phyloP scores from a whole-genome alignment of 2,329 filamentous ascomycete genomes.

The Ophiostoma tasmaniense region DNA sequence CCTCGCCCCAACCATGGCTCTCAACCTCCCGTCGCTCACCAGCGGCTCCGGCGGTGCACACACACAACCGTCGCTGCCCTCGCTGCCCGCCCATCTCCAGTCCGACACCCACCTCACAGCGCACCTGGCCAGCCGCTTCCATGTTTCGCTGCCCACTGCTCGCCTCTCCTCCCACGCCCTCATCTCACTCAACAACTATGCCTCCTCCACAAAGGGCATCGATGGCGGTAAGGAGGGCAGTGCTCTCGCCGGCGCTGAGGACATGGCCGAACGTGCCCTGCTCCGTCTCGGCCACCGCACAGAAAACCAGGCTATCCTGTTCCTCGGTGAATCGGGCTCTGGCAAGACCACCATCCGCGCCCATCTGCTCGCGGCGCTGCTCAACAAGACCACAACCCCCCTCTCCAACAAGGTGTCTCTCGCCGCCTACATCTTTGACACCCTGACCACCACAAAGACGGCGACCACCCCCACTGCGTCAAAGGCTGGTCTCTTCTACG shows the following conservation, averaged over 20 bases:
- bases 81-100: slow-evolving; percentile 75
- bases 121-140: slow-evolving; percentile 81
- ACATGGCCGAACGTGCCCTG: slow-evolving; percentile 80
- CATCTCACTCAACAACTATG: slow-evolving; percentile 90
- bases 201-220: slow-evolving; percentile 74
- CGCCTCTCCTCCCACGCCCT: slow-evolving; percentile 84
- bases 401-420: slow-evolving; percentile 88
- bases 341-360: slow-evolving; percentile 93
- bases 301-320: slow-evolving; percentile 88
- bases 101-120: slow-evolving; percentile 60
- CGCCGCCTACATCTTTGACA: slow-evolving; percentile 91
- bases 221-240: slow-evolving; percentile 90
- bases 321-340: slow-evolving; percentile 89
- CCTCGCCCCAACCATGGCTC: slow-evolving; percentile 44
- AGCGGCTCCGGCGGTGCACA: slow-evolving; percentile 52
- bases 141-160: slow-evolving; percentile 81
- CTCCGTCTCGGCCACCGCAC: slow-evolving; percentile 76
- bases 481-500: slow-evolving; percentile 90
- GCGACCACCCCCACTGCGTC: slow-evolving; percentile 91
- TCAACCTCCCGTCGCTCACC: slow-evolving; percentile 43
- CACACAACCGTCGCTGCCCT: slow-evolving; percentile 78
- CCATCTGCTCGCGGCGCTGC: slow-evolving; percentile 74
- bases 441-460: slow-evolving; percentile 93
- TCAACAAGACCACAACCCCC: slow-evolving; percentile 85
- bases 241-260: slow-evolving; percentile 85